Percentiles rank a stretch among this genome's conserved stretches.
Evolutionary conservation across 352 stramenopile genomes (phyloP).

Genomic region (Globisporangium camurandrum): DNA sequence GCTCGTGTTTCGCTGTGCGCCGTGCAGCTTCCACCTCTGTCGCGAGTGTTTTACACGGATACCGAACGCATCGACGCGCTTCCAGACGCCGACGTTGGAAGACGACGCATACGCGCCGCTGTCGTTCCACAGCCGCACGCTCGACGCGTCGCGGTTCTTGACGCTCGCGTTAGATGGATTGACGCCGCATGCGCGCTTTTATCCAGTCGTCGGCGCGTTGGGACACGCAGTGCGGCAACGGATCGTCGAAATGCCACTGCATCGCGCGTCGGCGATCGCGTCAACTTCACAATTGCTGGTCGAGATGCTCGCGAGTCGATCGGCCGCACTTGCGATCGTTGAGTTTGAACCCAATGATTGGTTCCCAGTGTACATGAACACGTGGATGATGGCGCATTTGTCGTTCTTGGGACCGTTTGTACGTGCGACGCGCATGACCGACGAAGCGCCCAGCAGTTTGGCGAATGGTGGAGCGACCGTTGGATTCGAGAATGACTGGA

Average conservation of each 20-base stretch:
- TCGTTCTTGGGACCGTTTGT: conserved; percentile 60
- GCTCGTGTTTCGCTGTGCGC: conserved; percentile 41
- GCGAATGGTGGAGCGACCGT: too few species aligned
- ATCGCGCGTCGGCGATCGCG: conserved; percentile 35
- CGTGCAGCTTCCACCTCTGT: conserved; percentile 51
- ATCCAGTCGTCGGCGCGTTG: conserved; percentile 25
- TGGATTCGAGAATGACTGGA: conserved; percentile 49
- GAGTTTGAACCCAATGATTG: conserved; percentile 23
- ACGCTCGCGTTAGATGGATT: conserved; percentile 23
- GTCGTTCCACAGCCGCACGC: not conserved
- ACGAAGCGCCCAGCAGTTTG: conserved; percentile 43
- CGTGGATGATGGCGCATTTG: conserved; percentile 32
- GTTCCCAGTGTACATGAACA: conserved; percentile 35
- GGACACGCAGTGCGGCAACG: conserved; percentile 37
- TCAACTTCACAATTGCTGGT: conserved; percentile 32
- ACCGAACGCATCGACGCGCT: conserved; percentile 21
- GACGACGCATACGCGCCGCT: not conserved
- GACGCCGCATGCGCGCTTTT: conserved; percentile 6
- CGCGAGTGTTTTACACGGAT: conserved; percentile 60
- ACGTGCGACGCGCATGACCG: conserved; percentile 54
- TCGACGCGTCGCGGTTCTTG: conserved; percentile 29
- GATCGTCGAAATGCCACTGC: conserved; percentile 43
- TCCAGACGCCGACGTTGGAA: not conserved
- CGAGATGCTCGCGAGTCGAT: conserved; percentile 29
- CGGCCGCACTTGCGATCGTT: conserved; percentile 29